Base-by-base conservation (phyloP, 345 rosid genomes). In the Melaleuca alternifolia region DNA sequence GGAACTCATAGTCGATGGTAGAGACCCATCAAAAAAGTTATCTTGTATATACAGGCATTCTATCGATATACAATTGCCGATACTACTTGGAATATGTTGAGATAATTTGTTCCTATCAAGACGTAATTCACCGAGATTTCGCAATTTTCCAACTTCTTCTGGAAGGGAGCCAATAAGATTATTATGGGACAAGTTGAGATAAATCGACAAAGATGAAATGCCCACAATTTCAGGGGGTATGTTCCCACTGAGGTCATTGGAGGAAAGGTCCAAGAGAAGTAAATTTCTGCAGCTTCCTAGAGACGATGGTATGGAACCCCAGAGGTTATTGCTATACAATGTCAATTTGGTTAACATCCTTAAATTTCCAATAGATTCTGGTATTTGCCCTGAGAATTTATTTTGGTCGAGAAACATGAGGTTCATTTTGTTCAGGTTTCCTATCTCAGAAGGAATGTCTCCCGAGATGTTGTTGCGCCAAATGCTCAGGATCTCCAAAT, bases 351-450 rank as follows among this genome's bases (percentile, higher is more conserved):
- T 7, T 9, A 86, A 15, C 14, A 12, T 15, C 21, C 57, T 84
- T 12, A 84, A 53, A 46, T 86, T 89, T 3, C 86, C 81, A 2
- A 88, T 6, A 44, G 86, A 87, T 24, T 62, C 6, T 5, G 89
- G 91, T 44, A 91, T 87, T 6, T 12, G 37, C 50, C 90, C 90
- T 5, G 53, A 82, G 6, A 91, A 54, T 16, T 12, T 20, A 51
- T 89, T 88, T 50, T 10, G 24, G 24, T 1, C 0, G 9, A 89
- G 18, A 8, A 1, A 0, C 5, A 91, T 6, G 1, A 0, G 0
- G 2, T 51, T 48, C 28, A 90, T 21, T 13, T 84, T 83, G 56
- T 44, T 33, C 0, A 77, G n/a, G 54, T 88, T 59, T 6, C 89
- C 88, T 11, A 87, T 54, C 1, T 13, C 75, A 6, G 3, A 2